These are phyloP conservation scores for Dioszegia crocea DNA, from an alignment of 768 basidiomycete genomes.

Conservation along the genomic window DNA sequence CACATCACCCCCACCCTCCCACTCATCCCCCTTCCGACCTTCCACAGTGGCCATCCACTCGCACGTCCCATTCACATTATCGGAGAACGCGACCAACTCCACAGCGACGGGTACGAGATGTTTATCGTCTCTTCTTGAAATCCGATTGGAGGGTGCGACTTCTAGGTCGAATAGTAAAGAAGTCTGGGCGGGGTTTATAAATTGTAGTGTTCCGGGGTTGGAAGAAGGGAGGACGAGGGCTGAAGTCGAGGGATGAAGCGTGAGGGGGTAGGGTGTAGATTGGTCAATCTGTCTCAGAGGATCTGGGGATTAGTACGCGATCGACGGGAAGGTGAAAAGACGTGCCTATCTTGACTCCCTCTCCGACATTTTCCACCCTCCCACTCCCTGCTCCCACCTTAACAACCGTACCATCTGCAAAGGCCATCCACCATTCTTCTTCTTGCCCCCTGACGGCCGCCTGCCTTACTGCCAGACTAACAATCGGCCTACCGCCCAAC, in stretches of 20 bases:
- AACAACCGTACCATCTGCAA: conserved; percentile 74
- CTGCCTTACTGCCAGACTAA: conserved; percentile 53
- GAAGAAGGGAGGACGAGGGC: conserved; percentile 85
- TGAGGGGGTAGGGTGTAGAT: conserved; percentile 58
- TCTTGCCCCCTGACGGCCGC: conserved; percentile 55
- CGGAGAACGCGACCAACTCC: conserved; percentile 63
- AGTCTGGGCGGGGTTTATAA: conserved; percentile 70
- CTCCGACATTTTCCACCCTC: conserved; percentile 56
- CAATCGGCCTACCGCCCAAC: conserved; percentile 77
- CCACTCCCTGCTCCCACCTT: conserved; percentile 70
- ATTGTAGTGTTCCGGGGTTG: conserved; percentile 91
- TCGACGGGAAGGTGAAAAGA: conserved; percentile 49
- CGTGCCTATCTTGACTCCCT: conserved; percentile 58
- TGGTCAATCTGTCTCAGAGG: conserved; percentile 57
- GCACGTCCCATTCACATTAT: conserved; percentile 51
- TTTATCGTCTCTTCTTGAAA: conserved; percentile 75
- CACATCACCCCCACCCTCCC: conserved; percentile 58
- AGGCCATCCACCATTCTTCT: conserved; percentile 80
- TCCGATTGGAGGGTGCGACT: conserved; percentile 85
- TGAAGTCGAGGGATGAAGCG: conserved; percentile 67
- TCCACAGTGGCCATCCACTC: conserved; percentile 93
- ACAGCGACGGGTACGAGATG: conserved; percentile 70
- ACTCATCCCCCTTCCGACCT: conserved; percentile 63
- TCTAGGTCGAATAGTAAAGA: conserved; percentile 79
- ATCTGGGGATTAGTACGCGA: conserved; percentile 64